Evolutionary conservation across 2,329 filamentous ascomycete species (phyloP).

Genomic region (Paraphoma sp.): DNA sequence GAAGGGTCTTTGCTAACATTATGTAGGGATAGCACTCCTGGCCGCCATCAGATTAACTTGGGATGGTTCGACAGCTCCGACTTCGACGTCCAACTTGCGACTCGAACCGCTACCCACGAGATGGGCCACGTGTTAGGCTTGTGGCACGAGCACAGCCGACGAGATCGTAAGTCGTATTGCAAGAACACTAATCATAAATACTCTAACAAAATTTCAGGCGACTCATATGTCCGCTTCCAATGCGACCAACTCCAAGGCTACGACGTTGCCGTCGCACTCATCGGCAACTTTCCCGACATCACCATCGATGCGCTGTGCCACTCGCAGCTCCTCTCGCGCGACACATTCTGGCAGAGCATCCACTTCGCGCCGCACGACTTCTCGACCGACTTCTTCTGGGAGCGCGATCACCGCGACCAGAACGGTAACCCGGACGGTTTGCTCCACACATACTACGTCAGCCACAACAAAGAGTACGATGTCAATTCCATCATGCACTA

Average conservation of each 20-base stretch:
- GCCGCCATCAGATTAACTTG: background rate
- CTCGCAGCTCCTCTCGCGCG: no score
- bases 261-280: no score
- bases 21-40: background rate
- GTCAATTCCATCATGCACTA: slow-evolving; percentile 9
- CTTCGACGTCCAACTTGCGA: background rate
- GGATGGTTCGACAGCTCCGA: no score
- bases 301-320: no score
- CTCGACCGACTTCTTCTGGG: no score
- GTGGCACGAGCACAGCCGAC: slow-evolving; percentile 8
- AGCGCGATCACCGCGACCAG: no score
- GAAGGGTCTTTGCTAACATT: no score
- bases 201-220: background rate
- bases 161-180: slow-evolving; percentile 3
- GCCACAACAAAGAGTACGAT: slow-evolving; percentile 1
- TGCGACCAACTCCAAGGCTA: background rate
- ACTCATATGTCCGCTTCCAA: background rate
- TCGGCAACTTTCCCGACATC: no score
- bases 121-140: slow-evolving; percentile 10
- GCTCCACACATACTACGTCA: background rate
- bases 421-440: no score
- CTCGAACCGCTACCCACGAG: slow-evolving; percentile 5
- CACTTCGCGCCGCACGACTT: no score
- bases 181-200: background rate
- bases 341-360: no score